Conservation (phyloP, 768 basidiomycete species). For the Lentinula boryana region DNA sequence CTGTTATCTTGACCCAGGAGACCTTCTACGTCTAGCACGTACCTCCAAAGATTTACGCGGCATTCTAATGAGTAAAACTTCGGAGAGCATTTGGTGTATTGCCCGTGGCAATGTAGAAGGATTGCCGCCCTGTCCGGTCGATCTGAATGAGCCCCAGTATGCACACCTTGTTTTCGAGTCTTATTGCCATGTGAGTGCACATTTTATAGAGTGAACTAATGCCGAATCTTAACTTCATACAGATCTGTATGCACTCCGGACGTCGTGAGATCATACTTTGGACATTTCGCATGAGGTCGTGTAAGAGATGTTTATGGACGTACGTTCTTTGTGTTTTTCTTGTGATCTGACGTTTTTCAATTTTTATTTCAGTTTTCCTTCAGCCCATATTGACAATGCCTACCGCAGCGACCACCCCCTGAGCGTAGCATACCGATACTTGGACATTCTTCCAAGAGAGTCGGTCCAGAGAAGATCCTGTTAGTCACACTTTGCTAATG, state of each 20-base stretch:
- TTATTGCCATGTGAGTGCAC: constrained; percentile 41
- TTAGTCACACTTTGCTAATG: neutral
- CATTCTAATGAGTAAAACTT: constrained; percentile 40
- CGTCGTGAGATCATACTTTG: constrained; percentile 24
- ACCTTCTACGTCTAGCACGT: constrained; percentile 45
- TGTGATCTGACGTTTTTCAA: neutral
- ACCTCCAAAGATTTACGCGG: constrained; percentile 42
- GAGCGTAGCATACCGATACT: neutral
- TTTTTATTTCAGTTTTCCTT: neutral
- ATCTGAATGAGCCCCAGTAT: constrained; percentile 45
- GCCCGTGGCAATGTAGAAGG: constrained; percentile 34
- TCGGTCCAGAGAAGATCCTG: neutral
- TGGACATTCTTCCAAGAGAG: no score
- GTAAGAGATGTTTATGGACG: constrained; percentile 21
- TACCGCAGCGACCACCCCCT: neutral
- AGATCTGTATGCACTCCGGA: constrained; percentile 24
- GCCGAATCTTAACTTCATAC: constrained; percentile 2
- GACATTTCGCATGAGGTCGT: constrained; percentile 25
- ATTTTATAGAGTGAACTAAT: neutral
- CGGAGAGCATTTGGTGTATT: constrained; percentile 42
- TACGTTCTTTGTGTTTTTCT: constrained; percentile 12
- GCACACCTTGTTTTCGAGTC: constrained; percentile 46
- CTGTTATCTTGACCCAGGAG: constrained; percentile 39
- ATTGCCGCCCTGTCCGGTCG: constrained; percentile 42
- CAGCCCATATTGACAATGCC: neutral